These are phyloP conservation scores for Ustilago crameri DNA, from an alignment of 1,284 basidiomycete genomes.

Conservation along the genomic window DNA sequence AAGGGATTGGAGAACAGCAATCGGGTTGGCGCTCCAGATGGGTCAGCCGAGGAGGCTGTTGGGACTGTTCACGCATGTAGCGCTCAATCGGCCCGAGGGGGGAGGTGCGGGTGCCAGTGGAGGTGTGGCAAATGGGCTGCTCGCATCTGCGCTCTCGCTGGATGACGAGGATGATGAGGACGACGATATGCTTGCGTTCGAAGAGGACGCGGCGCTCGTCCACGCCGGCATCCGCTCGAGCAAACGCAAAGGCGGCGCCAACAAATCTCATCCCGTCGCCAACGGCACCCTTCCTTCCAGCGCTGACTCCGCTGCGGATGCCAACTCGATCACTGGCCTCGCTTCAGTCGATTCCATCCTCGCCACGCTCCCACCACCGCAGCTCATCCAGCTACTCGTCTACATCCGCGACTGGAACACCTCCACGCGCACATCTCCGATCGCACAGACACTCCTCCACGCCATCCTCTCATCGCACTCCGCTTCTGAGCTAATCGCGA, in stretches of 20 bases:
- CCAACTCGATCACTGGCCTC: conserved; percentile 58
- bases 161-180: conserved; percentile 14
- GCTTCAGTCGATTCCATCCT: conserved; percentile 73
- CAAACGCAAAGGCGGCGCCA: background rate
- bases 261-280: background rate
- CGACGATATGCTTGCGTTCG: conserved; percentile 1
- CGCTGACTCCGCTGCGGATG: conserved; percentile 6
- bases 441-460: conserved; percentile 87
- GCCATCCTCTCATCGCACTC: conserved; percentile 81
- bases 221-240: conserved; percentile 3
- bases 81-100: conserved; percentile 36
- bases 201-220: conserved; percentile 6
- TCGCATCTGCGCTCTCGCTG: conserved; percentile 3
- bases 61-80: conserved; percentile 75
- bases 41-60: conserved; percentile 89
- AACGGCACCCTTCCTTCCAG: background rate
- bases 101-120: background rate
- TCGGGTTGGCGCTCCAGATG: conserved; percentile 89
- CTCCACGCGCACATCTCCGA: conserved; percentile 81
- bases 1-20: conserved; percentile 90
- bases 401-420: conserved; percentile 95
- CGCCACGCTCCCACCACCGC: conserved; percentile 76
- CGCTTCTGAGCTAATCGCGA: conserved; percentile 78
- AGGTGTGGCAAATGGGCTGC: background rate
- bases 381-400: conserved; percentile 82